Evolutionary conservation across 2,329 filamentous ascomycete genomes (phyloP).

Genomic region (Talaromyces sp.): DNA sequence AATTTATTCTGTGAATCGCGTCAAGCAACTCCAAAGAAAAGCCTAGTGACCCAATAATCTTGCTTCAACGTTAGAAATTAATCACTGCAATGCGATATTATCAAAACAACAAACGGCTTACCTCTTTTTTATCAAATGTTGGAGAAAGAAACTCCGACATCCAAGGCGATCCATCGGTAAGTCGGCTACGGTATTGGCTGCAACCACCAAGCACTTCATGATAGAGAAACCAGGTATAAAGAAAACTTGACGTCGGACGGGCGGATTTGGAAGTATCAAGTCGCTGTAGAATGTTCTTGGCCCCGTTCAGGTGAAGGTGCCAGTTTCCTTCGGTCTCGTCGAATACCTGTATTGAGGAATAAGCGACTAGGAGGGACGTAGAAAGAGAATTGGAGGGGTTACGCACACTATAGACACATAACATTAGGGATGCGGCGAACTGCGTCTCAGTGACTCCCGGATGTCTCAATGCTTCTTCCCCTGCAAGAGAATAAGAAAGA

Average conservation of each 20-base stretch:
- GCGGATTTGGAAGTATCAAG: not conserved
- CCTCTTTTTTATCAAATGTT: not conserved
- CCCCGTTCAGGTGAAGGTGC: slow-evolving; percentile 12
- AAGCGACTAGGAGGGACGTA: no score
- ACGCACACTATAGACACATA: slow-evolving; percentile 14
- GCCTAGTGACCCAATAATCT: slow-evolving; percentile 11
- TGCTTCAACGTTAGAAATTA: not conserved
- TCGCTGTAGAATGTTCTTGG: slow-evolving; percentile 6
- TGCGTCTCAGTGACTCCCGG: slow-evolving; percentile 1
- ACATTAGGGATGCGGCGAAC: slow-evolving; percentile 15
- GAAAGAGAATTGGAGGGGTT: no score
- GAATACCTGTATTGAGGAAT: slow-evolving; percentile 8
- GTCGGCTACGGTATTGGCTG: not conserved
- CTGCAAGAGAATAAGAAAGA: slow-evolving; percentile 4
- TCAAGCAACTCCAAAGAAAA: slow-evolving; percentile 10
- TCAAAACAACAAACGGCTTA: not conserved
- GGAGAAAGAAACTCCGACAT: not conserved
- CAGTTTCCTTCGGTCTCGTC: slow-evolving; percentile 16
- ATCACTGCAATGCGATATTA: not conserved
- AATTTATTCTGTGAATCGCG: slow-evolving; percentile 10
- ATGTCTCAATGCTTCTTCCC: not conserved
- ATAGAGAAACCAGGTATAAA: slow-evolving; percentile 16
- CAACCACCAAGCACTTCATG: slow-evolving; percentile 17
- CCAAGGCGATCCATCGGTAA: not conserved
- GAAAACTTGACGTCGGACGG: not conserved